A percentile compares a stretch with the other conserved stretches of the same genome.
Evolutionary conservation across 2,329 filamentous ascomycete species (phyloP).

Genomic region (Biscogniauxia sp.): DNA sequence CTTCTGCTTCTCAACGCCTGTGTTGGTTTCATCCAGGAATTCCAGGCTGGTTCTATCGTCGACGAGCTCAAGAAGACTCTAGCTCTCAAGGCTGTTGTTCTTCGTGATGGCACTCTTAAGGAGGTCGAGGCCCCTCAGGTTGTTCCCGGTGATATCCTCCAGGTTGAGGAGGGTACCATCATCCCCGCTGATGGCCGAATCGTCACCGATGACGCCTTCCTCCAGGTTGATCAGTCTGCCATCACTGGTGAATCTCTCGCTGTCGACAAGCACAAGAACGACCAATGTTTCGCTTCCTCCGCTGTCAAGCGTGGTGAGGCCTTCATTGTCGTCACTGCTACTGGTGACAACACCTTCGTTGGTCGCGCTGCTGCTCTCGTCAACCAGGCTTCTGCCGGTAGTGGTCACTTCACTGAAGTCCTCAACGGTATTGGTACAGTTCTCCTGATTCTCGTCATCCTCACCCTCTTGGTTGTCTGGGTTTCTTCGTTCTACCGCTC

Average conservation of each 20-base stretch:
- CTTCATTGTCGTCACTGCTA: constrained; percentile 77
- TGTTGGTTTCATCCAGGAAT: constrained; percentile 88
- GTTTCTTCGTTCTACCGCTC: constrained; percentile 84
- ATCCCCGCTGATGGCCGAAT: constrained; percentile 86
- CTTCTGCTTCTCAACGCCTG: constrained; percentile 79
- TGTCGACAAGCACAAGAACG: constrained; percentile 81
- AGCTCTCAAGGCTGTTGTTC: constrained; percentile 81
- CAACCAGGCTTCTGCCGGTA: constrained; percentile 68
- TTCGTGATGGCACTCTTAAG: constrained; percentile 74
- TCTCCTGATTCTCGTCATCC: constrained; percentile 74
- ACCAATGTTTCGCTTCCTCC: constrained; percentile 81
- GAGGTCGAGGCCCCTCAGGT: constrained; percentile 82
- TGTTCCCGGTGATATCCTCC: constrained; percentile 85
- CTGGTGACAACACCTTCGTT: constrained; percentile 87
- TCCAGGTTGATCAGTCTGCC: constrained; percentile 88
- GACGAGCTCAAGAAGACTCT: constrained; percentile 89
- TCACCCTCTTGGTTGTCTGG: constrained; percentile 82
- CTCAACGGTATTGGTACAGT: constrained; percentile 83
- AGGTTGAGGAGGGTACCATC: constrained; percentile 89
- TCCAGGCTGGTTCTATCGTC: constrained; percentile 85
- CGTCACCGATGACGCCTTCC: constrained; percentile 77
- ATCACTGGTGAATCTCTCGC: constrained; percentile 91
- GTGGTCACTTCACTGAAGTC: constrained; percentile 88
- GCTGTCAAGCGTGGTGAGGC: constrained; percentile 88
- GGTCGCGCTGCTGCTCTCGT: constrained; percentile 85